These are phyloP conservation scores for Teratosphaeriaceae sp. DNA, from an alignment of 2,329 filamentous ascomycete species.

Conservation along the genomic window DNA sequence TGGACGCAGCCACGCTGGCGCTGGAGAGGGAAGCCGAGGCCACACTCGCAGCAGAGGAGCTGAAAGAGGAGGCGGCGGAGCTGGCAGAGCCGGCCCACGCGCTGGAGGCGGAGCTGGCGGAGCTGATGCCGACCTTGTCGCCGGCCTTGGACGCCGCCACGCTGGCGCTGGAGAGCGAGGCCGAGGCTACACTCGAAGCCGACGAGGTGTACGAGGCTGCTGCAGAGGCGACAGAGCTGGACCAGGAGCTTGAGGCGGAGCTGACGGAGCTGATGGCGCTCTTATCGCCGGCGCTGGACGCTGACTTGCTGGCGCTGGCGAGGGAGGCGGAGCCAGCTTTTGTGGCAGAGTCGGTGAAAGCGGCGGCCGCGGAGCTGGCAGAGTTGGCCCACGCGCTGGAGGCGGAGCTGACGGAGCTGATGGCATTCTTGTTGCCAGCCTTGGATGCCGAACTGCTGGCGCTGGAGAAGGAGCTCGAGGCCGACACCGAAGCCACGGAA, in stretches of 20 bases:
- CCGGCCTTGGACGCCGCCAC: too few relatives aligned
- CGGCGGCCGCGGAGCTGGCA: constrained; percentile 1
- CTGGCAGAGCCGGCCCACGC: too few relatives aligned
- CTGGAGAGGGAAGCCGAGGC: too few relatives aligned
- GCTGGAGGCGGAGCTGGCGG: too few relatives aligned
- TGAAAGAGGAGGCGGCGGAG: too few relatives aligned
- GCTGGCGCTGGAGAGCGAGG: too few relatives aligned
- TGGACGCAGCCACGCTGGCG: too few relatives aligned
- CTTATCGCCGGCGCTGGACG: too few relatives aligned
- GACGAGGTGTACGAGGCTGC: too few relatives aligned
- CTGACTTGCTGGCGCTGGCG: background rate
- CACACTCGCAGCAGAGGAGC: too few relatives aligned
- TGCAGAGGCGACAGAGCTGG: background rate
- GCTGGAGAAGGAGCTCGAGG: constrained; percentile 20
- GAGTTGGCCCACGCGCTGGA: constrained; percentile 5
- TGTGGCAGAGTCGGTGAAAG: constrained; percentile 1
- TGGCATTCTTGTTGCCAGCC: constrained; percentile 25
- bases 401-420: constrained; percentile 11
- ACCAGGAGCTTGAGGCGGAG: background rate
- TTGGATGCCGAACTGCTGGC: constrained; percentile 19
- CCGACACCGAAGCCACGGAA: constrained; percentile 21
- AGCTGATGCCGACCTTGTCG: too few relatives aligned
- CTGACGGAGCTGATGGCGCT: constrained; percentile 1
- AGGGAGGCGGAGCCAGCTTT: background rate
- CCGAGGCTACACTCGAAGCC: too few relatives aligned